Conservation (phyloP, 176 grass and related monocot species). For the Coix lacrymajobi region DNA sequence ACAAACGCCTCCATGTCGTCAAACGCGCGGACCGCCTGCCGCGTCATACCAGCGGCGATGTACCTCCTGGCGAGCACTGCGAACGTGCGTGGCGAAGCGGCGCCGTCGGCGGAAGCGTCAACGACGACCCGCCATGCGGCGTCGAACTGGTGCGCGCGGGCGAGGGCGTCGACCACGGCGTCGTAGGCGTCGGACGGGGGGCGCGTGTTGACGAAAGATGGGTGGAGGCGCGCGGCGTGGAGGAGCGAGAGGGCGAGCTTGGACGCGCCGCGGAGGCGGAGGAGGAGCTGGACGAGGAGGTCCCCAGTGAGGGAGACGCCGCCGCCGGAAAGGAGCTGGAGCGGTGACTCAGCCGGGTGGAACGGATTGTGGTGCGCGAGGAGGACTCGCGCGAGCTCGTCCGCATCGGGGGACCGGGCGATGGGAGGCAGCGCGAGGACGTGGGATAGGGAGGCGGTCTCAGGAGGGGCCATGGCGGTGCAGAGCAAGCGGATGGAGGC, state of each 20-base stretch:
- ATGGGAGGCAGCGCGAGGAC: conserved; percentile 49
- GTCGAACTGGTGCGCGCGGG: conserved; percentile 68
- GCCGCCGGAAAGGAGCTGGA: conserved; percentile 53
- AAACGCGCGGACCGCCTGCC: conserved; percentile 75
- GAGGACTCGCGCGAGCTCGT: conserved; percentile 64
- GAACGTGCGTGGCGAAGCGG: conserved; percentile 61
- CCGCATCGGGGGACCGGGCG: conserved; percentile 40
- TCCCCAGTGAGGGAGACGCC: conserved; percentile 36
- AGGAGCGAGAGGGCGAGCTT: conserved; percentile 76
- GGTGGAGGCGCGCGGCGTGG: conserved; percentile 56
- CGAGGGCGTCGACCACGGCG: conserved; percentile 64
- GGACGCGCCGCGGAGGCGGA: conserved; percentile 83
- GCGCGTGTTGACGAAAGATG: not conserved
- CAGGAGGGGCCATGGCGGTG: not conserved
- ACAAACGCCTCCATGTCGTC: conserved; percentile 97
- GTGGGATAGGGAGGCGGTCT: not conserved
- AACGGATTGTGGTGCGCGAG: conserved; percentile 77
- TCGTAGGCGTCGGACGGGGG: conserved; percentile 56
- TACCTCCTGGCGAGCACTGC: conserved; percentile 65
- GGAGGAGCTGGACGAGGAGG: conserved; percentile 74
- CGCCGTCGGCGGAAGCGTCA: conserved; percentile 61
- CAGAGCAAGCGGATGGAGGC: conserved; percentile 20
- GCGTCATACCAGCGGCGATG: conserved; percentile 67
- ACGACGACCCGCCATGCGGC: conserved; percentile 72
- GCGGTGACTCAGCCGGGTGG: conserved; percentile 70